A percentile compares a stretch with the other conserved stretches of the same genome.
Conservation (phyloP, 106 monocot genomes). For the Dendrobium officinale region DNA sequence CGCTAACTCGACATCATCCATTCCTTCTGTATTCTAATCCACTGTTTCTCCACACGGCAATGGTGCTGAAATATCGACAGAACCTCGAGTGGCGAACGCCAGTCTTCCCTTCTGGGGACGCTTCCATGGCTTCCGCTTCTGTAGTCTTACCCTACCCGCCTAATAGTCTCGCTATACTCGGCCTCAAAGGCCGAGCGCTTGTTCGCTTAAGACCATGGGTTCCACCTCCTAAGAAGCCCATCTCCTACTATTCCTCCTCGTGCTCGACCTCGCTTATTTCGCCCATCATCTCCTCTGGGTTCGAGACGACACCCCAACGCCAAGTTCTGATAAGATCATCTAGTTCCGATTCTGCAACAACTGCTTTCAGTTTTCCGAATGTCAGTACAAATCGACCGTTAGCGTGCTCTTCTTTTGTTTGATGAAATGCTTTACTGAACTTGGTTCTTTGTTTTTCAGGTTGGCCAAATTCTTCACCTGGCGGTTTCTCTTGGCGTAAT, state of each 20-base stretch:
- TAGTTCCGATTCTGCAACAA: slow-evolving; percentile 11
- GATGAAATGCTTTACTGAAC: slow-evolving; percentile 1
- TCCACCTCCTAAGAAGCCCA: neutral
- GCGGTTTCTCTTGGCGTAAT: slow-evolving; percentile 65
- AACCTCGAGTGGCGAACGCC: neutral
- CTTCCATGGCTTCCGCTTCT: slow-evolving; percentile 10
- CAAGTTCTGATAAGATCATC: slow-evolving; percentile 19
- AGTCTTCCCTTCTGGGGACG: neutral
- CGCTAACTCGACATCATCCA: neutral
- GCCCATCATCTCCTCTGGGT: neutral
- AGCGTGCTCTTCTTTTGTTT: neutral
- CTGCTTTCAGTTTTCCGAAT: slow-evolving; percentile 23
- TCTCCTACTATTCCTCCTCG: neutral
- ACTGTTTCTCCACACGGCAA: neutral
- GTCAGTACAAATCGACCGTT: slow-evolving; percentile 16
- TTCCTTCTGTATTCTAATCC: neutral
- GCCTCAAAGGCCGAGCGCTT: neutral
- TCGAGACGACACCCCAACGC: neutral
- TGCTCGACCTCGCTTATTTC: neutral
- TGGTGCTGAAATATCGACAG: neutral
- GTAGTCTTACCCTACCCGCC: neutral
- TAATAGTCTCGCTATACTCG: neutral
- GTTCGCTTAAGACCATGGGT: neutral
- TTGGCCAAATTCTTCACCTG: slow-evolving; percentile 55
- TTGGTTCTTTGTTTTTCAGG: slow-evolving; percentile 18